phyloP scores from a whole-genome alignment of 2,329 filamentous ascomycete genomes.

The Cadophora sp. region DNA sequence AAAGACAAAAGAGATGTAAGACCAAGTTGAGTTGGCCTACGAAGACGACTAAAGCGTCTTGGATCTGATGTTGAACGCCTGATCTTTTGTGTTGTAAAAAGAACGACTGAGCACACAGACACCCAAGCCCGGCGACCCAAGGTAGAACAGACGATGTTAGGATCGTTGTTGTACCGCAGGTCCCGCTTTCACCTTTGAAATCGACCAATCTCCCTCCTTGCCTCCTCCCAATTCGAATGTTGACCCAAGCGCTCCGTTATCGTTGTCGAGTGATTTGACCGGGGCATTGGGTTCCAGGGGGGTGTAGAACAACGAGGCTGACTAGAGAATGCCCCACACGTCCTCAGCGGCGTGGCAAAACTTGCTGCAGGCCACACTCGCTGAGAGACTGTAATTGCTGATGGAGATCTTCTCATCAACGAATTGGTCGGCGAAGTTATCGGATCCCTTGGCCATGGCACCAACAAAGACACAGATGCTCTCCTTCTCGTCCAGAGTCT shows the following conservation, averaged over 20 bases:
- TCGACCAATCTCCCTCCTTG: constrained; percentile 39
- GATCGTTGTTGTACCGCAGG: constrained; percentile 61
- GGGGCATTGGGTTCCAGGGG: constrained; percentile 26
- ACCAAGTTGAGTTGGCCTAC: constrained; percentile 73
- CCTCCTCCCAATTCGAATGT: constrained; percentile 20
- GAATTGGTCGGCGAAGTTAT: constrained; percentile 92
- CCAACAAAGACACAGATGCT: constrained; percentile 98
- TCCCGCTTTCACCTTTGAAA: constrained; percentile 48
- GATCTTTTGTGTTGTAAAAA: constrained; percentile 87
- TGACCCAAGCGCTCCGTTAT: constrained; percentile 24
- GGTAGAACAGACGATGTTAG: constrained; percentile 71
- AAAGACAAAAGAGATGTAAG: constrained; percentile 50
- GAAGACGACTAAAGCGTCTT: constrained; percentile 66
- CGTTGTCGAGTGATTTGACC: constrained; percentile 32
- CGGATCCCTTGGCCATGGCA: constrained; percentile 96
- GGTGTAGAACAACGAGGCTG: constrained; percentile 25
- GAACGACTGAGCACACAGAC: constrained; percentile 73
- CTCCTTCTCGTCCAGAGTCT: constrained; percentile 78
- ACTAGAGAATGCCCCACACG: constrained; percentile 89
- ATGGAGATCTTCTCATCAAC: constrained; percentile 98
- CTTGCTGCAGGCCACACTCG: constrained; percentile 98
- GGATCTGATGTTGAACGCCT: constrained; percentile 79
- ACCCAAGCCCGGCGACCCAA: constrained; percentile 62
- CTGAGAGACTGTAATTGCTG: constrained; percentile 96
- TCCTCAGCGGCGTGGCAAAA: constrained; percentile 99